Percentiles rank a stretch among this genome's conserved stretches.
Evolutionary conservation across 345 rosid species (phyloP).

Genomic region (Sapria himalayana): DNA sequence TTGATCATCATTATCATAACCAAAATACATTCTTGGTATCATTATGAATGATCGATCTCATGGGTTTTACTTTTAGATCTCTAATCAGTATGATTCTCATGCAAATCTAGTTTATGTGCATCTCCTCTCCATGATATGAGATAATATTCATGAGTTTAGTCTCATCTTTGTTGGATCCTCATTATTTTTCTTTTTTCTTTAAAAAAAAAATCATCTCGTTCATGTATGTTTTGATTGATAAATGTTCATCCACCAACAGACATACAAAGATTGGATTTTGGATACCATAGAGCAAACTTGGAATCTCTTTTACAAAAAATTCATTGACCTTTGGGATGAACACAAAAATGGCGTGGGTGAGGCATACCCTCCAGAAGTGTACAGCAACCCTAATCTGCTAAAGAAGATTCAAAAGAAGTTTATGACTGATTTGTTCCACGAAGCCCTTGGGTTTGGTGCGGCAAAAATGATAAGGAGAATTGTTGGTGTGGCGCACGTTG

Average conservation of each 20-base stretch:
- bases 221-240: too few species aligned
- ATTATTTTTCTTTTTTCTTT: too few species aligned
- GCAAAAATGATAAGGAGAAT: constrained; percentile 98
- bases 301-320: constrained; percentile 44
- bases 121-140: too few species aligned
- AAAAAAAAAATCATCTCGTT: too few species aligned
- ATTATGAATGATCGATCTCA: too few species aligned
- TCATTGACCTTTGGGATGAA: constrained; percentile 47
- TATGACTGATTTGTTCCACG: constrained; percentile 57
- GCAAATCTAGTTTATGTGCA: too few species aligned
- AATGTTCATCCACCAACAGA: constrained; percentile 16
- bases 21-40: too few species aligned
- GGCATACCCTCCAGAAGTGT: constrained; percentile 69
- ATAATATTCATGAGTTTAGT: too few species aligned
- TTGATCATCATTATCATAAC: too few species aligned
- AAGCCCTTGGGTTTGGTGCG: constrained; percentile 80
- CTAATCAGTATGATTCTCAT: too few species aligned
- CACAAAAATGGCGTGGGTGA: constrained; percentile 71
- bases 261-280: constrained; percentile 59
- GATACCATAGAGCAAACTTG: constrained; percentile 57
- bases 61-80: too few species aligned
- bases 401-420: constrained; percentile 40
- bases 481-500: constrained; percentile 91
- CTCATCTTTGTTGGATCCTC: too few species aligned
- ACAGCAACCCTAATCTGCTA: constrained; percentile 37